A percentile compares a stretch with the other conserved stretches of the same genome.
Evolutionary conservation across 371 early-diverging fungal species (phyloP).

Genomic region (Capillidium heterosporum): DNA sequence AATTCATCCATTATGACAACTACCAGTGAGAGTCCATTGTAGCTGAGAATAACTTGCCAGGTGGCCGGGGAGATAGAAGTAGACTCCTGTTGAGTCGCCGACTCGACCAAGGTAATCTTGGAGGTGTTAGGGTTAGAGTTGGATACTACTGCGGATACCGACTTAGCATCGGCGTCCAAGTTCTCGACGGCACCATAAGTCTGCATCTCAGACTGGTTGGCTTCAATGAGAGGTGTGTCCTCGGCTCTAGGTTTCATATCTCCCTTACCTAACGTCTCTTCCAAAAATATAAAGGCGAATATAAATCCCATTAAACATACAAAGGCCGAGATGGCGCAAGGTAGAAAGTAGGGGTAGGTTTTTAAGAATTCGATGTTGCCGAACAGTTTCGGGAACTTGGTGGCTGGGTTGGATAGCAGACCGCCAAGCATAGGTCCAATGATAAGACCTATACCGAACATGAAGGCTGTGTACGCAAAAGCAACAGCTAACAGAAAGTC

Average conservation of each 20-base stretch:
- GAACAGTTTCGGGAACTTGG: conserved; percentile 44
- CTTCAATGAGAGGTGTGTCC: not conserved
- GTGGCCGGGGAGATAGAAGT: not conserved
- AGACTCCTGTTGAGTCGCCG: not conserved
- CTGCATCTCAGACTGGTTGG: not conserved
- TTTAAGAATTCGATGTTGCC: conserved; percentile 36
- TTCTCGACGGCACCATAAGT: not conserved
- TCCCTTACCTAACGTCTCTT: conserved; percentile 33
- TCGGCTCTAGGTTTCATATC: not conserved
- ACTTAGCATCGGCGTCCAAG: not conserved
- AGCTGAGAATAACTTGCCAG: not conserved
- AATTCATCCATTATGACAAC: not conserved
- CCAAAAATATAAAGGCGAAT: conserved; percentile 41
- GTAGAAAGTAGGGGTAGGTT: conserved; percentile 63
- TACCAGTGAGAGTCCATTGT: not conserved
- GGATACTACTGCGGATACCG: too few species aligned
- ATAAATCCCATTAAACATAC: conserved; percentile 40
- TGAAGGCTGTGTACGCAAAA: conserved; percentile 3
- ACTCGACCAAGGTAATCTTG: not conserved
- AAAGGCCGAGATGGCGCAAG: conserved; percentile 48
- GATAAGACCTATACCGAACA: conserved; percentile 6
- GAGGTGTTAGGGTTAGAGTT: too few species aligned
- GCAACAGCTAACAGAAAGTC: conserved; percentile 1
- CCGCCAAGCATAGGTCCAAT: conserved; percentile 67
- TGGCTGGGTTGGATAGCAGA: conserved; percentile 50